Evolutionary conservation across 139 green algal species (phyloP), one percentile per base, ranked within the genome.

Genomic region (Tetratostichococcus sp.): DNA sequence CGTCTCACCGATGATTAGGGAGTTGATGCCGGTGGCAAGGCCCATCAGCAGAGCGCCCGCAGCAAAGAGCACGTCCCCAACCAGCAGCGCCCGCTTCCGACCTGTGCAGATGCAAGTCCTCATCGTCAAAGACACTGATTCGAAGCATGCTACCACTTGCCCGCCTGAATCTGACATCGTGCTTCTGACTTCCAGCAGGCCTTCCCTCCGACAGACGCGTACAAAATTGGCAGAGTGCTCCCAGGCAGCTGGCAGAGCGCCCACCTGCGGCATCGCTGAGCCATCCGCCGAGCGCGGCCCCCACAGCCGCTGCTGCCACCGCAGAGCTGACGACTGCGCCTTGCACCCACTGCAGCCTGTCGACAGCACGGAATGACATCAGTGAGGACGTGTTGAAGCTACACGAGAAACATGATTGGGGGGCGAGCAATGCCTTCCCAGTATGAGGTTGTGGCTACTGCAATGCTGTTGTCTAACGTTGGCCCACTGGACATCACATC

Each of bases 321-420:
- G 87, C 82, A 25, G 75, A 50, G 32, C 77, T 85, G 17, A 91
- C 87, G 43, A 91, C 86, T 11, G 81, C 6, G 35, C 81, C 85
- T 66, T 86, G 77, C 0, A 86, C n/a, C 39, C 69, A 84, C 31
- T 74, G 62, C 32, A 83, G 69, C 67, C 77, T 80, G 70, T 62
- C 30, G 11, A 57, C 42, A 67, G 33, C n/a, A n/a, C n/a, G n/a
- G n/a, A n/a, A n/a, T n/a, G n/a, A n/a, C n/a, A n/a, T n/a, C n/a
- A n/a, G n/a, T n/a, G n/a, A n/a, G n/a, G n/a, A n/a, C n/a, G n/a
- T n/a, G n/a, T n/a, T n/a, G n/a, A n/a, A n/a, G n/a, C n/a, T n/a
- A n/a, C n/a, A n/a, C n/a, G n/a, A n/a, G n/a, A n/a, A n/a, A n/a
- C n/a, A n/a, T n/a, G n/a, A n/a, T n/a, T n/a, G n/a, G n/a, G n/a